Evolutionary conservation across 768 basidiomycete genomes (phyloP).

Genomic region (Nidula microcarpa): DNA sequence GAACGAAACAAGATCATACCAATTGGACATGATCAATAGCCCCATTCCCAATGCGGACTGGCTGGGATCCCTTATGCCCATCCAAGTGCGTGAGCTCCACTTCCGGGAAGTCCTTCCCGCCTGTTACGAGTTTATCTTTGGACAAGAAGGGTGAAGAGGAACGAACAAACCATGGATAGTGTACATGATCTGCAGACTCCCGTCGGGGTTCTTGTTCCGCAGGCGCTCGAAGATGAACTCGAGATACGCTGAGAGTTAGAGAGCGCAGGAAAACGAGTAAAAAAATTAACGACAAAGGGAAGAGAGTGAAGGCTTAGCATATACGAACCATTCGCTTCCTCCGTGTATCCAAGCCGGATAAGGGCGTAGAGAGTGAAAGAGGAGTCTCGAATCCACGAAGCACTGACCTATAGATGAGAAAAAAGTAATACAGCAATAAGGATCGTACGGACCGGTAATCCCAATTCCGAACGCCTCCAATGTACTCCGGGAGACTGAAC

Average conservation of each 20-base stretch:
- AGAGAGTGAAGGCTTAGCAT: neutral
- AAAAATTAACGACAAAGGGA: neutral
- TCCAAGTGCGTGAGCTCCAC: slow-evolving; percentile 83
- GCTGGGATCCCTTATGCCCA: slow-evolving; percentile 82
- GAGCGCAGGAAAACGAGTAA: neutral
- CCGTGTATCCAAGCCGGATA: slow-evolving; percentile 89
- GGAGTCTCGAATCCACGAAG: slow-evolving; percentile 93
- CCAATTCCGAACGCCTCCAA: slow-evolving; percentile 90
- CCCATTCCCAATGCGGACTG: slow-evolving; percentile 92
- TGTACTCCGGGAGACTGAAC: slow-evolving; percentile 89
- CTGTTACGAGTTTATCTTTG: slow-evolving; percentile 22
- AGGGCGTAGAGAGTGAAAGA: slow-evolving; percentile 95
- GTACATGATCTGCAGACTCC: slow-evolving; percentile 95
- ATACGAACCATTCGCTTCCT: slow-evolving; percentile 79
- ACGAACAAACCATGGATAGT: slow-evolving; percentile 76
- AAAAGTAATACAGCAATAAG: neutral
- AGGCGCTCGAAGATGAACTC: slow-evolving; percentile 87
- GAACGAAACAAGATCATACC: slow-evolving; percentile 34
- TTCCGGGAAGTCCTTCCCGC: slow-evolving; percentile 79
- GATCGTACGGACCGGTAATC: slow-evolving; percentile 52
- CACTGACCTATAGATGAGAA: slow-evolving; percentile 30
- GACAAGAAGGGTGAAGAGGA: neutral
- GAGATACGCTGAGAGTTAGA: slow-evolving; percentile 61
- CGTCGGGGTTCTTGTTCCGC: slow-evolving; percentile 82
- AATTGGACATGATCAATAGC: slow-evolving; percentile 92